These are phyloP conservation scores for Keithomyces neogunnii DNA, from an alignment of 2,329 filamentous ascomycete genomes.

Conservation along the genomic window DNA sequence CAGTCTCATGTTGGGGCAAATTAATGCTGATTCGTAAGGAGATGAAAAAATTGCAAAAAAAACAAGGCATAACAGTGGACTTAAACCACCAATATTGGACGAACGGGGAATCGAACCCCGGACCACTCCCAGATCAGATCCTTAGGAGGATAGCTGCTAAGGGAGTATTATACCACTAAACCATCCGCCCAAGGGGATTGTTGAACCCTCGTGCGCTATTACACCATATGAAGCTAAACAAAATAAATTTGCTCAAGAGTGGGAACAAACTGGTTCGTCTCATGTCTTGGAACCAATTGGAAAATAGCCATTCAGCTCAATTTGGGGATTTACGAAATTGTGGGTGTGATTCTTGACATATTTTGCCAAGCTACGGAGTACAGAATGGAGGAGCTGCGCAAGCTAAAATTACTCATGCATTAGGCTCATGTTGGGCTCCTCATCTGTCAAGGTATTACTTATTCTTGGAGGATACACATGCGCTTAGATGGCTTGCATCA, in stretches of 20 bases:
- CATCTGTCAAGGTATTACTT: not conserved
- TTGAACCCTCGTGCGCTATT: not conserved
- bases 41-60: not conserved
- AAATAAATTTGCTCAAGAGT: too few relatives aligned
- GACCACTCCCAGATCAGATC: constrained; percentile 9
- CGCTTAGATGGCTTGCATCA: too few relatives aligned
- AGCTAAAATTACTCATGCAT: not conserved
- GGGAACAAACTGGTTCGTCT: too few relatives aligned
- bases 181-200: constrained; percentile 11
- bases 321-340: too few relatives aligned
- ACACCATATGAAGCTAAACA: not conserved
- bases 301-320: too few relatives aligned
- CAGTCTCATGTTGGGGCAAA: too few relatives aligned
- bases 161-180: constrained; percentile 17
- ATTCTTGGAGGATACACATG: too few relatives aligned
- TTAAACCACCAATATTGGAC: constrained; percentile 6
- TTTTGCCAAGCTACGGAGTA: too few relatives aligned
- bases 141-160: constrained; percentile 7
- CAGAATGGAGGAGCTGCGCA: too few relatives aligned
- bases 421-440: not conserved
- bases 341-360: too few relatives aligned
- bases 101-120: constrained; percentile 16
- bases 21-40: too few relatives aligned
- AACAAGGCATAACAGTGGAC: not conserved
- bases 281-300: too few relatives aligned